Percentiles rank a stretch among this genome's conserved stretches.
Evolutionary conservation across 805 yeast species (phyloP).

Genomic region (Hanseniaspora meyeri): DNA sequence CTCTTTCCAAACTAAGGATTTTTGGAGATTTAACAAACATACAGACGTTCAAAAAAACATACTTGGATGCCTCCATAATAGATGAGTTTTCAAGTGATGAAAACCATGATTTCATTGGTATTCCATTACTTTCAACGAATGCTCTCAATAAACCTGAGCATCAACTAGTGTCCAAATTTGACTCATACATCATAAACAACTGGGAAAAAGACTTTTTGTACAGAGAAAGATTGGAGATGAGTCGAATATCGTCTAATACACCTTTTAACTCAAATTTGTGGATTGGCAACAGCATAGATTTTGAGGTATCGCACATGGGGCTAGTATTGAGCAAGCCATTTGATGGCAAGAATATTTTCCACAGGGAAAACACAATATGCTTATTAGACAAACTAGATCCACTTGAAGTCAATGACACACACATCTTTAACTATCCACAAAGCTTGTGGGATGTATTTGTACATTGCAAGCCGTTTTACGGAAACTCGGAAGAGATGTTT

Average conservation of each 20-base stretch:
- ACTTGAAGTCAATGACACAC: conserved; percentile 19
- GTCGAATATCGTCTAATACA: conserved; percentile 73
- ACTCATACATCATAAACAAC: conserved; percentile 35
- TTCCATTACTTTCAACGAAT: conserved; percentile 18
- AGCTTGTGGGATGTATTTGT: conserved; percentile 24
- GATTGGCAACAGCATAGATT: conserved; percentile 76
- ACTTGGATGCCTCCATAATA: conserved; percentile 14
- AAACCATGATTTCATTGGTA: conserved; percentile 20
- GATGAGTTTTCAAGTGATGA: conserved; percentile 8
- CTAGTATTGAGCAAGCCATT: conserved; percentile 13
- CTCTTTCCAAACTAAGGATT: neutral
- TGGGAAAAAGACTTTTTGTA: conserved; percentile 61
- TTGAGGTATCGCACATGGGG: conserved; percentile 30
- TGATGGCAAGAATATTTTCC: conserved; percentile 7
- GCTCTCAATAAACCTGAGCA: conserved; percentile 16
- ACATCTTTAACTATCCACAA: conserved; percentile 38
- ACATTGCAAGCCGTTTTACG: conserved; percentile 37
- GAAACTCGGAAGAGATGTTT: conserved; percentile 33
- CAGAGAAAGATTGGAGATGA: conserved; percentile 71
- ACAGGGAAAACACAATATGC: conserved; percentile 6
- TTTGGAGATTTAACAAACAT: neutral
- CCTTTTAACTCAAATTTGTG: conserved; percentile 45
- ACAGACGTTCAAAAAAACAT: conserved; percentile 15
- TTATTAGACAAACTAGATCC: conserved; percentile 23
- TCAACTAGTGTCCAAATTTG: conserved; percentile 27